Evolutionary conservation across 352 stramenopile genomes (phyloP), one percentile per base, ranked within the genome.

Genomic region (Globisporangium cylindrosporum): DNA sequence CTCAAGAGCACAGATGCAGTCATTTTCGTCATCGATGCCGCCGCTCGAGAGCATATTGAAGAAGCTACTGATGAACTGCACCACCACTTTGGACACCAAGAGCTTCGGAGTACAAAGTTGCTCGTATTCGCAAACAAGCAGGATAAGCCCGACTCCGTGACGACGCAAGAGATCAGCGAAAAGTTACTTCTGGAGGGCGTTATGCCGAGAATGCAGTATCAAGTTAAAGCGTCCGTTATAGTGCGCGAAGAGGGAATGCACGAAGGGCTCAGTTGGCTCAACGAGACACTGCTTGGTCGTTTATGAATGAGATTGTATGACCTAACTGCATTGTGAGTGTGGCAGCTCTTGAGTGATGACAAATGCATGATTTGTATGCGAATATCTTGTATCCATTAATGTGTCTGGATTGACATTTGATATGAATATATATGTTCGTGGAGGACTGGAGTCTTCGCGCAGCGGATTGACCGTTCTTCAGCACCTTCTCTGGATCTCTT

Each of bases 91-190:
- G 5, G 8, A 18, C 6, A 18, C 18, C 10, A 18, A 46, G 38
- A 46, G 38, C 38, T 46, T 18, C 38, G 2, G 12, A 9, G 4
- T 18, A 10, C 38, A 18, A 46, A 15, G 38, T 9, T 46, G 10
- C 38, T 46, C 8, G 38, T 46, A 9, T 18, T 46, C 8, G 38
- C 38, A 46, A 46, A 46, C 38, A 46, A 46, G 38, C 80, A 88
- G 51, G 80, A 88, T 49, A 59, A 75, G 10, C 73, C 72, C 0
- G 59, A 46, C 38, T 46, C 10, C 10, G 18, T 46, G 38, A 18
- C 10, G 12, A 46, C 12, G 10, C 10, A 46, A 4, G 38, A 46
- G 38, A 5, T 46, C 38, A 18, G 38, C 5, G 38, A 46, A 18
- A 15, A 46, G 12, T 5, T 46, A 18, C 14, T 20, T 4, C 38